Conservation (phyloP, 2,329 filamentous ascomycete genomes). For the Monosporascus cannonballus region DNA sequence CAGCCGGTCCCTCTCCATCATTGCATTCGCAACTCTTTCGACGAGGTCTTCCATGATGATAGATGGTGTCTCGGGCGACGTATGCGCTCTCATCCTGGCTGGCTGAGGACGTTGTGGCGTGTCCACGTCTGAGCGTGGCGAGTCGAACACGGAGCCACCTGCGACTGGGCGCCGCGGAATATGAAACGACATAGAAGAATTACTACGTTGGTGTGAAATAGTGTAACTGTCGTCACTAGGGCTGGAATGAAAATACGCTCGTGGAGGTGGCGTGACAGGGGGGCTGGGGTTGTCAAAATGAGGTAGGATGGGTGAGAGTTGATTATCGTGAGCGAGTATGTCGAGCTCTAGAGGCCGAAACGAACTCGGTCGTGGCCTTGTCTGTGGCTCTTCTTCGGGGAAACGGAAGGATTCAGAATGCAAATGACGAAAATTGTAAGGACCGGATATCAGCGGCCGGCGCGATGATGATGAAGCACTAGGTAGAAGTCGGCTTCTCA, state of each 20-base stretch:
- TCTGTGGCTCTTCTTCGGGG: conserved; percentile 18
- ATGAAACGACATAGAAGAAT: conserved; percentile 51
- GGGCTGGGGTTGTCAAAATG: conserved; percentile 37
- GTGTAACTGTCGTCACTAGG: conserved; percentile 29
- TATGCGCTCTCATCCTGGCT: conserved; percentile 37
- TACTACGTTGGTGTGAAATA: conserved; percentile 36
- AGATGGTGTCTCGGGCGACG: conserved; percentile 25
- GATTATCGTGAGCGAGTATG: conserved; percentile 40
- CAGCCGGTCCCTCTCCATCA: conserved; percentile 52
- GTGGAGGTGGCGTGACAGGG: conserved; percentile 33
- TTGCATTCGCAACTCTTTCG: conserved; percentile 49
- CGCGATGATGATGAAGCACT: conserved; percentile 35
- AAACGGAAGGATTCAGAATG: conserved; percentile 31
- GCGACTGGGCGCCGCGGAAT: conserved; percentile 41
- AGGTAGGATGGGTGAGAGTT: conserved; percentile 50
- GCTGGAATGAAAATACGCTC: conserved; percentile 27
- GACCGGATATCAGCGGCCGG: conserved; percentile 51
- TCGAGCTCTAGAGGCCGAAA: conserved; percentile 53
- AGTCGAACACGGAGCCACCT: conserved; percentile 27
- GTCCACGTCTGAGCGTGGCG: conserved; percentile 23
- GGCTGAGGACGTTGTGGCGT: conserved; percentile 38
- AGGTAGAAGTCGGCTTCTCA: conserved; percentile 40
- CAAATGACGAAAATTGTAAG: conserved; percentile 55
- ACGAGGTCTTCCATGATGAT: conserved; percentile 45
- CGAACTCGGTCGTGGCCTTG: conserved; percentile 26